Evolutionary conservation across 306 rosid species (phyloP).

Genomic region (Cucumis cinereus): DNA sequence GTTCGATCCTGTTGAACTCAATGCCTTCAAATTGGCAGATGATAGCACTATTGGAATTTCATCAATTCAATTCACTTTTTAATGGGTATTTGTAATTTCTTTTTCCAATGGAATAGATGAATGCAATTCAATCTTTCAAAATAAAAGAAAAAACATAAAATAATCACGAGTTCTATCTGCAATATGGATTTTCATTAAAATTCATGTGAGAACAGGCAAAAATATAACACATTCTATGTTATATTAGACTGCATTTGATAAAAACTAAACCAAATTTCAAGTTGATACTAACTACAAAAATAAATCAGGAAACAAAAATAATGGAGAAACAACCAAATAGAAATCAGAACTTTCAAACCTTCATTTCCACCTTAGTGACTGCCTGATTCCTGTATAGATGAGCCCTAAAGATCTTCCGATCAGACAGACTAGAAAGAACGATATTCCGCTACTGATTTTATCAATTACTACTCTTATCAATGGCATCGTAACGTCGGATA

Average conservation of each 20-base stretch:
- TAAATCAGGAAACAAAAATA: neutral
- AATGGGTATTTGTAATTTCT: too few relatives aligned
- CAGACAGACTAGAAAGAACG: constrained; percentile 72
- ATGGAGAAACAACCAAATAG: neutral
- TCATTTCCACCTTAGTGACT: constrained; percentile 77
- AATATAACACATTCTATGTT: neutral
- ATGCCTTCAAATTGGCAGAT: too few relatives aligned
- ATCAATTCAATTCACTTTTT: too few relatives aligned
- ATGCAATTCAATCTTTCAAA: too few relatives aligned
- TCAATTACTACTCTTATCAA: constrained; percentile 48
- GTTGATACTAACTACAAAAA: neutral
- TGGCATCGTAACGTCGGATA: constrained; percentile 77
- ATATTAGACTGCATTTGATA: neutral
- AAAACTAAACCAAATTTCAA: neutral
- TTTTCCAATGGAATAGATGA: too few relatives aligned
- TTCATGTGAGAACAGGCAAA: neutral
- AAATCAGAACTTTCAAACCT: neutral
- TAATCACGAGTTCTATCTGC: too few relatives aligned
- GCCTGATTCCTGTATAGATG: constrained; percentile 86
- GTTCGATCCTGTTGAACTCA: too few relatives aligned
- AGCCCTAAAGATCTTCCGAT: constrained; percentile 94
- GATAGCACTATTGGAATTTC: too few relatives aligned
- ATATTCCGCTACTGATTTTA: constrained; percentile 63
- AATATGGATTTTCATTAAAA: too few relatives aligned
- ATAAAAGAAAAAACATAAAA: too few relatives aligned